phyloP scores from a whole-genome alignment of 306 rosid species.

The Astragalus membranaceus region DNA sequence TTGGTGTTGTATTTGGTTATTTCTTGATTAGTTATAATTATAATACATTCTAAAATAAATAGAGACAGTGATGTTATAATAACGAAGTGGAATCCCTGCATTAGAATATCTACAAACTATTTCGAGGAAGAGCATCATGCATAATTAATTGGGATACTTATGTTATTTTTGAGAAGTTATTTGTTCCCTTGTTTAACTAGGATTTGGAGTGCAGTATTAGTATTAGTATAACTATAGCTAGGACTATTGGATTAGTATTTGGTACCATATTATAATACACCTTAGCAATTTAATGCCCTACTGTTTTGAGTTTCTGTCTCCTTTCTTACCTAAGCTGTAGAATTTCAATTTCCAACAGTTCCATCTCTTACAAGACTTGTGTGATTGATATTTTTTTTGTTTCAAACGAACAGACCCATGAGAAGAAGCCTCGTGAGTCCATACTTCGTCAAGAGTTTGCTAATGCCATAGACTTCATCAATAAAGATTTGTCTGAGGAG shows the following conservation, averaged over 20 bases:
- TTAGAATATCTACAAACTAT: not conserved
- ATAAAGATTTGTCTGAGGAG: constrained; percentile 58
- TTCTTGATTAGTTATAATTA: constrained; percentile 7
- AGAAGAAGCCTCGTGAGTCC: constrained; percentile 93
- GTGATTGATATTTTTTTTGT: constrained; percentile 10
- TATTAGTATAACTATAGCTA: not conserved
- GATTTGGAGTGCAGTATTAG: not conserved
- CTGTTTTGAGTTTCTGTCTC: not conserved
- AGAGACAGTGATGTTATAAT: not conserved
- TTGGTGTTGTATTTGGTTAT: not conserved
- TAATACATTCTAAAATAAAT: not conserved
- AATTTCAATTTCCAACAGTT: not conserved
- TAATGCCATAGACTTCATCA: constrained; percentile 74
- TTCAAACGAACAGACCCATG: constrained; percentile 45
- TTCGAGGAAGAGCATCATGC: not conserved
- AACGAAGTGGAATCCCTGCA: not conserved
- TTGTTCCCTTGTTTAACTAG: not conserved
- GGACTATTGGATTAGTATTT: not conserved
- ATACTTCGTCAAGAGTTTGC: constrained; percentile 83
- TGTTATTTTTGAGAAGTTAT: not conserved
- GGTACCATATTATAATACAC: not conserved
- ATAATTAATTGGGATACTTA: not conserved
- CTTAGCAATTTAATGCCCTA: not conserved
- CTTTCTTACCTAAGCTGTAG: not conserved
- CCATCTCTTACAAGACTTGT: not conserved